phyloP scores from a whole-genome alignment of 208 protist species.

The Sergeia podlipaevii region DNA sequence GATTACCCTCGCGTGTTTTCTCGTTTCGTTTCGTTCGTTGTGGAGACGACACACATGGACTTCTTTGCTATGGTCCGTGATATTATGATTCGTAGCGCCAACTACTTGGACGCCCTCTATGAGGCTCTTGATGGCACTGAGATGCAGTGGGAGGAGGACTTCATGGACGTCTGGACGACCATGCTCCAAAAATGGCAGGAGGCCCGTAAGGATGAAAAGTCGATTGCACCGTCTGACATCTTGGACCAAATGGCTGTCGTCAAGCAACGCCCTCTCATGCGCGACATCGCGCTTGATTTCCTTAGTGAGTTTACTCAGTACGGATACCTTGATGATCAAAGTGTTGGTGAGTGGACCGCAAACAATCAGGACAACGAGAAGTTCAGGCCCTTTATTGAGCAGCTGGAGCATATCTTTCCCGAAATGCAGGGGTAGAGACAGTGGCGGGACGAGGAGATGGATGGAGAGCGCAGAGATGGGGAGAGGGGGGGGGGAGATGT shows the following conservation, averaged over 20 bases:
- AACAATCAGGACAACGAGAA: constrained; percentile 21
- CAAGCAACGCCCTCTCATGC: constrained; percentile 62
- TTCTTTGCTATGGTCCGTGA: constrained; percentile 54
- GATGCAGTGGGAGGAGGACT: constrained; percentile 74
- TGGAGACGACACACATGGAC: constrained; percentile 31
- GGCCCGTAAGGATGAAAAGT: constrained; percentile 13
- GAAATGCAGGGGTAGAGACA: constrained; percentile 13
- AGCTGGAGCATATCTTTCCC: constrained; percentile 8
- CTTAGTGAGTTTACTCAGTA: constrained; percentile 47
- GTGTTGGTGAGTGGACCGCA: constrained; percentile 24
- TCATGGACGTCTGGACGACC: constrained; percentile 64
- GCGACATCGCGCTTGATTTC: constrained; percentile 73
- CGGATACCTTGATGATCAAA: constrained; percentile 21
- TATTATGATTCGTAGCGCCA: constrained; percentile 75
- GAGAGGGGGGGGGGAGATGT: constrained; percentile 6
- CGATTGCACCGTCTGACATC: constrained; percentile 14
- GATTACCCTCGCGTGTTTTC: constrained; percentile 67
- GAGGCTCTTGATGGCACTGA: constrained; percentile 33
- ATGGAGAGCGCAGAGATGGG: constrained; percentile 18
- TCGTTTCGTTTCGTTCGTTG: constrained; percentile 54
- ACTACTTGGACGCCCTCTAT: constrained; percentile 78
- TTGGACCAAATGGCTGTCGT: constrained; percentile 45
- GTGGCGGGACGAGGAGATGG: constrained; percentile 5
- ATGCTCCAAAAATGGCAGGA: constrained; percentile 37
- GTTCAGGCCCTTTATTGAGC: constrained; percentile 3